Evolutionary conservation across 2,329 filamentous ascomycete species (phyloP).

Genomic region (Penicillium occitanis): DNA sequence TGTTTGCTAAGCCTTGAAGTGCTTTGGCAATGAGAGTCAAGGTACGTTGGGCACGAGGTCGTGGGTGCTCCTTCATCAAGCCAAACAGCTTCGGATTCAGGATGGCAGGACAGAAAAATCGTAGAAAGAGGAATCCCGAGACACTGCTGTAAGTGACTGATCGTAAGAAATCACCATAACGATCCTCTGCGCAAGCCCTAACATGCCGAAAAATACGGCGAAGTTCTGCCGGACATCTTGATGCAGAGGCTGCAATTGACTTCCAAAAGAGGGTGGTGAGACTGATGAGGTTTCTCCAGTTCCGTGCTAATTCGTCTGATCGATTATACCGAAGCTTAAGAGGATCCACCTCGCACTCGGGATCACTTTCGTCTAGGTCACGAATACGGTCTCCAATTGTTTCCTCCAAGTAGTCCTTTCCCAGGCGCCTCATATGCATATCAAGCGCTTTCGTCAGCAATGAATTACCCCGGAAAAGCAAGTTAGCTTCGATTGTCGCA

Average conservation of each 20-base stretch:
- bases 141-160: conserved; percentile 92
- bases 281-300: conserved; percentile 75
- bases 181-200: conserved; percentile 85
- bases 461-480: conserved; percentile 93
- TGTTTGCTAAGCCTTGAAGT: conserved; percentile 84
- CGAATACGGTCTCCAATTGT: conserved; percentile 79
- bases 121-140: conserved; percentile 88
- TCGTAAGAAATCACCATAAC: conserved; percentile 87
- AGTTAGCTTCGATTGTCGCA: conserved; percentile 76
- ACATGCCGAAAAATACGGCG: conserved; percentile 87
- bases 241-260: conserved; percentile 72
- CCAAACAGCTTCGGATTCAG: conserved; percentile 93
- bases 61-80: conserved; percentile 80
- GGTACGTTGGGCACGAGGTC: conserved; percentile 77
- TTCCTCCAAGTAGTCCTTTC: conserved; percentile 88
- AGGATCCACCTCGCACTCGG: conserved; percentile 93
- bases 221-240: conserved; percentile 75
- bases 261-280: conserved; percentile 84
- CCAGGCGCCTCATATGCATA: conserved; percentile 90
- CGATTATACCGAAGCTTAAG: conserved; percentile 61
- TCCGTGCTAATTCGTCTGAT: conserved; percentile 71
- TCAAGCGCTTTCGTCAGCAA: conserved; percentile 90
- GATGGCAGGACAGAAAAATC: conserved; percentile 95
- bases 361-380: conserved; percentile 87
- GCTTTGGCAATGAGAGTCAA: conserved; percentile 91